Evolutionary conservation across 352 stramenopile genomes (phyloP), one percentile per base, ranked within the genome.

Genomic region (Blastocystis sp.): DNA sequence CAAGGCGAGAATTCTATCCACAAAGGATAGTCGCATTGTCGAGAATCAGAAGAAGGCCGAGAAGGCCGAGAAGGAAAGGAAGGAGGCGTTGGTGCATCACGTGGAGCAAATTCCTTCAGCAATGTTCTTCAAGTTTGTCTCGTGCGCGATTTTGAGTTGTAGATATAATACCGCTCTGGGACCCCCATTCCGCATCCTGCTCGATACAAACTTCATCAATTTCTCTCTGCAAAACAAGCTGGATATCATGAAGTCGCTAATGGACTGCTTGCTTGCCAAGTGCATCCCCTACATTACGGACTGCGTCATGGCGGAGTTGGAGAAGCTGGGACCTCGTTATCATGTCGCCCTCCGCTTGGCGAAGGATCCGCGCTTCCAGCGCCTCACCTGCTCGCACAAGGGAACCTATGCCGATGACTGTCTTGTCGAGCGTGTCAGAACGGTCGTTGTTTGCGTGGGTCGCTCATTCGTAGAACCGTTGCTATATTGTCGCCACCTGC

Each of bases 141-240:
- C 28, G 0, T 34, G 28, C 28, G 28, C 28, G 28, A 34, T 34
- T 34, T 0, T 34, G 28, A 34, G 28, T 34, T 34, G 28, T 34
- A 34, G 28, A 34, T 98, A 99, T 94, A 99, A 99, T 91, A 94
- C 95, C 40, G 94, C 98, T 64, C 92, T 99, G 19, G 97, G 97
- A 3, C 95, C 95, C 57, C 97, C 97, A 52, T 99, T 99, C 91
- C 96, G 98, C 91, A 93, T 99, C 61, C 91, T 99, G 17, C 93
- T 99, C 65, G 97, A 99, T 94, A 99, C 97, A 28, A 99, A 99
- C 91, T 99, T 99, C 93, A 98, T 99, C 91, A 99, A 99, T 91
- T 99, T 99, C 87, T 98, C 94, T 54, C 99, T 99, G 92, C 97
- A 98, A 88, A 98, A 99, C 93, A 96, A 96, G 90, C 93, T 99